Percentiles rank a stretch among this genome's conserved stretches.
Conservation (phyloP, 169 alveolate genomes). For the Plasmodium vivax region DNA sequence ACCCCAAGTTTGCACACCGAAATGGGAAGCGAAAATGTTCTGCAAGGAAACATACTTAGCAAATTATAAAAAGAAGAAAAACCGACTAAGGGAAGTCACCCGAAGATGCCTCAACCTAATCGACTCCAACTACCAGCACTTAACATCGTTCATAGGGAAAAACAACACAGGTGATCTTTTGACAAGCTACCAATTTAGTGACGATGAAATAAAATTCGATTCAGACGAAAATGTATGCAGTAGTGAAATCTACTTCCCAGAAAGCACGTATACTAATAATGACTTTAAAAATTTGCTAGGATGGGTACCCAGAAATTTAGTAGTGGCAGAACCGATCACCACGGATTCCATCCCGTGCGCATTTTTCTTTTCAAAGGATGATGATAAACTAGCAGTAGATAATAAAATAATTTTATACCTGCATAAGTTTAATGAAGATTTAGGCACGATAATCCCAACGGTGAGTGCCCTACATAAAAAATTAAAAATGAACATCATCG, state of each 20-base stretch:
- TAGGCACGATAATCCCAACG: constrained; percentile 70
- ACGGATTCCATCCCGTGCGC: constrained; percentile 70
- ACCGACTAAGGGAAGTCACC: constrained; percentile 34
- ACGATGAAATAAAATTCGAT: constrained; percentile 67
- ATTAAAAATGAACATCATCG: constrained; percentile 58
- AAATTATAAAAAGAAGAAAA: constrained; percentile 39
- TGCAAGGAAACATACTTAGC: constrained; percentile 12
- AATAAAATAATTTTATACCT: constrained; percentile 53
- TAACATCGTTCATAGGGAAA: constrained; percentile 15
- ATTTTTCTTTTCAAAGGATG: constrained; percentile 29
- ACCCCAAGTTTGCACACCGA: not conserved
- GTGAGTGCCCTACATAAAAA: constrained; percentile 44
- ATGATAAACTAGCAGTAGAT: not conserved
- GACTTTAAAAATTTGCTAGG: constrained; percentile 72
- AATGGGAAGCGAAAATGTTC: constrained; percentile 51
- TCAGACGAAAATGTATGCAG: constrained; percentile 23
- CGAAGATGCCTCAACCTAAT: constrained; percentile 38
- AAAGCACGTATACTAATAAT: constrained; percentile 61
- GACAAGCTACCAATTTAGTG: constrained; percentile 65
- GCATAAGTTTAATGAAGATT: constrained; percentile 66
- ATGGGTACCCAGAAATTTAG: constrained; percentile 72
- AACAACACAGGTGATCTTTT: constrained; percentile 6
- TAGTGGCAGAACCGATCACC: constrained; percentile 19
- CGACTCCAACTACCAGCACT: constrained; percentile 21
- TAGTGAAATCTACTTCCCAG: constrained; percentile 29